Conservation (phyloP, 345 rosid genomes). For the Salix exigua region DNA sequence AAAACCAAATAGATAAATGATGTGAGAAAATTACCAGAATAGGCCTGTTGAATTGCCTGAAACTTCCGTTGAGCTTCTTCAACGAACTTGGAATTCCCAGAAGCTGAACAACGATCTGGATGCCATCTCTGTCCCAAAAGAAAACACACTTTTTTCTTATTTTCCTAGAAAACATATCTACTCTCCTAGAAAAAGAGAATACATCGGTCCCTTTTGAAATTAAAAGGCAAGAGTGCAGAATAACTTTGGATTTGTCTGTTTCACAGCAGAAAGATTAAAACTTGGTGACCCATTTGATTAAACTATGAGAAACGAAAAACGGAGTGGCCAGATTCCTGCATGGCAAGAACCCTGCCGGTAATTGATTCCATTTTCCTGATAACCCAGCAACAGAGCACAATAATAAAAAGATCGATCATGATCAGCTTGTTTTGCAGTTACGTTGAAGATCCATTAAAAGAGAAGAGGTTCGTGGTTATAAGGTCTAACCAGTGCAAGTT, state of each 20-base stretch:
- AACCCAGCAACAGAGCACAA: background rate
- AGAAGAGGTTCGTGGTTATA: background rate
- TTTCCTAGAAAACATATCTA: background rate
- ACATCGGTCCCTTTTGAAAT: background rate
- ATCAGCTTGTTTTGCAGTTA: background rate
- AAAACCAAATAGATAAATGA: background rate
- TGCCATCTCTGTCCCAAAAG: constrained; percentile 71
- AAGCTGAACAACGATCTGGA: constrained; percentile 89
- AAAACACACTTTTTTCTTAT: background rate
- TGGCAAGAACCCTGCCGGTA: background rate
- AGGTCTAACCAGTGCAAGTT: constrained; percentile 74
- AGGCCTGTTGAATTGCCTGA: constrained; percentile 84
- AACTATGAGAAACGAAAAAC: background rate
- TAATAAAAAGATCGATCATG: background rate
- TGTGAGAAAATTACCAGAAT: constrained; percentile 55
- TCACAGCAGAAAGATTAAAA: background rate
- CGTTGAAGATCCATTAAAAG: background rate
- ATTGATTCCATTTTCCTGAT: background rate
- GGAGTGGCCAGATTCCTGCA: background rate
- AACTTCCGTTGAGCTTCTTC: constrained; percentile 89
- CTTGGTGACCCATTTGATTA: background rate
- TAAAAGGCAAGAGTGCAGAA: background rate
- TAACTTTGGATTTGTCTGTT: background rate
- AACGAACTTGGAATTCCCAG: constrained; percentile 53
- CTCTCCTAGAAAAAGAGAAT: background rate